Conservation (phyloP, 176 grass and related monocot genomes). For the Musa troglodytarum region DNA sequence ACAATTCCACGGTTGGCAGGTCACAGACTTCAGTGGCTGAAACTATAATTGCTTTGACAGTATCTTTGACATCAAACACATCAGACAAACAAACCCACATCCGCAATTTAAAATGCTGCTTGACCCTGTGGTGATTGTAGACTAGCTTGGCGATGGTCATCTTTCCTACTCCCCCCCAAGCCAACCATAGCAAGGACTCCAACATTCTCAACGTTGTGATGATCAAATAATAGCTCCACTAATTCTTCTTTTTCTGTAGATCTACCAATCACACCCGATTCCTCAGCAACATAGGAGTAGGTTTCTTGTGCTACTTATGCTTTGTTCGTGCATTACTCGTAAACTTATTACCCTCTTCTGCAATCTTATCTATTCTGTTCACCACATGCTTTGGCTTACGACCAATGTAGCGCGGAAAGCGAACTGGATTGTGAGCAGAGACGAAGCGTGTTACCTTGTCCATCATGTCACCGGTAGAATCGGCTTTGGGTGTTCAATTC, state of each 20-base stretch:
- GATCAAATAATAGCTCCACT: background rate
- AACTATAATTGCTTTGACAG: no score
- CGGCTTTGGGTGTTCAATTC: no score
- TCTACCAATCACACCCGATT: background rate
- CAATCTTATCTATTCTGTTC: background rate
- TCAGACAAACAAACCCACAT: slow-evolving; percentile 10
- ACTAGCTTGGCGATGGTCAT: slow-evolving; percentile 14
- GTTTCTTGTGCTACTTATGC: no score
- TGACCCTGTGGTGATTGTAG: background rate
- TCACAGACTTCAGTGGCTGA: no score
- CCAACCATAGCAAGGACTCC: slow-evolving; percentile 11
- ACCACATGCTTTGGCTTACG: background rate
- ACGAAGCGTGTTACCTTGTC: background rate
- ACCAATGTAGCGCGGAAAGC: background rate
- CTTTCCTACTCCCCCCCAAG: slow-evolving; percentile 14
- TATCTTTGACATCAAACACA: no score
- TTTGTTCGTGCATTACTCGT: background rate
- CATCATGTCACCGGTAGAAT: no score
- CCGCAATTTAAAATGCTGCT: background rate
- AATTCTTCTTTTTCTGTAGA: background rate
- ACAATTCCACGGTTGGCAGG: no score
- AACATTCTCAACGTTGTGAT: background rate
- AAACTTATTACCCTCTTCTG: background rate
- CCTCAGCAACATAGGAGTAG: no score
- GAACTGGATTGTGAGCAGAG: background rate